Conservation (phyloP, 2,329 filamentous ascomycete species). For the Aspergillus ustus region DNA sequence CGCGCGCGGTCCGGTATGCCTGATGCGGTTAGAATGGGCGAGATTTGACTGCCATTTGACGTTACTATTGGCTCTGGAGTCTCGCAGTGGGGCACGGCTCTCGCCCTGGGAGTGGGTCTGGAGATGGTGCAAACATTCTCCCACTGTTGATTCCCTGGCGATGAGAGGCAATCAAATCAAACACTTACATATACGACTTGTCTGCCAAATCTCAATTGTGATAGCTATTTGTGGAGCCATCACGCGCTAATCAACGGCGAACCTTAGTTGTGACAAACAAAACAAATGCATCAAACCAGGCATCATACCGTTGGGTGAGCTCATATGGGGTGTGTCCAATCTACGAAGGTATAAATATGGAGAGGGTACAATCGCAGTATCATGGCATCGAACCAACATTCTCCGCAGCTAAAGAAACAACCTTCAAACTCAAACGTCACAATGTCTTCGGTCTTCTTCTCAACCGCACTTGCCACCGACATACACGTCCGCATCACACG, state of each 20-base stretch:
- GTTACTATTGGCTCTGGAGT: not conserved
- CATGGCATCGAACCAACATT: too few relatives aligned
- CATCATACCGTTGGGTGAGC: too few relatives aligned
- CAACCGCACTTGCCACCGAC: not conserved
- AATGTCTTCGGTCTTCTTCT: not conserved
- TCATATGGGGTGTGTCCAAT: too few relatives aligned
- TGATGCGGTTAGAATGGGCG: not conserved
- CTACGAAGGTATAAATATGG: not conserved
- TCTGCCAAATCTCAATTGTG: not conserved
- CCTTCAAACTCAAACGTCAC: not conserved
- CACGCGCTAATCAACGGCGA: not conserved
- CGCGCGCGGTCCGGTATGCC: not conserved
- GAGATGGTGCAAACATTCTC: not conserved
- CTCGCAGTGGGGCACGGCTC: not conserved
- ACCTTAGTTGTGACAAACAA: not conserved
- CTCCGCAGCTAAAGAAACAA: too few relatives aligned
- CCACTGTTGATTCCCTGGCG: not conserved
- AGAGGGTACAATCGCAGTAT: too few relatives aligned
- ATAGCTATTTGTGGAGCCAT: not conserved
- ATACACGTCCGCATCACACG: slow-evolving; percentile 19
- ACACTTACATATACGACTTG: not conserved
- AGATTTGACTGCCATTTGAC: not conserved
- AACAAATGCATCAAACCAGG: not conserved
- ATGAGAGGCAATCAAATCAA: too few relatives aligned
- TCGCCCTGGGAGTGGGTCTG: not conserved